These are phyloP conservation scores for Saussurea involucrata DNA, from an alignment of 129 eudicot genomes.

Conservation along the genomic window DNA sequence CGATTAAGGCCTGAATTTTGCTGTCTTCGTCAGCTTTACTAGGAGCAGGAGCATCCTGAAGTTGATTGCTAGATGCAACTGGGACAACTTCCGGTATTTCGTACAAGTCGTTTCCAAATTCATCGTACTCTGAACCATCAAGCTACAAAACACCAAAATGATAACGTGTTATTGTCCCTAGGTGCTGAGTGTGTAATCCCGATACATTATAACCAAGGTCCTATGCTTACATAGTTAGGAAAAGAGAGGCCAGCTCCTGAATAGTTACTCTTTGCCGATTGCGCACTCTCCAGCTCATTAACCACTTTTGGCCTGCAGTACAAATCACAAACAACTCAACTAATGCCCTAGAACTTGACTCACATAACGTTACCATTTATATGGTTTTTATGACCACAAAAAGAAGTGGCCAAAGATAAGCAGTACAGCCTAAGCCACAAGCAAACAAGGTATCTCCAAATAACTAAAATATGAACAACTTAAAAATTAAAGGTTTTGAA, in stretches of 20 bases:
- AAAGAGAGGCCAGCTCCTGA: conserved; percentile 55
- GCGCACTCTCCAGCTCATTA: conserved; percentile 42
- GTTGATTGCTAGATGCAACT: conserved; percentile 42
- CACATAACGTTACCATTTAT: not conserved
- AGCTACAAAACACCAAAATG: conserved; percentile 41
- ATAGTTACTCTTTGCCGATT: conserved; percentile 46
- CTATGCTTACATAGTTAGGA: conserved; percentile 49
- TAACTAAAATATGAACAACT: conserved; percentile 12
- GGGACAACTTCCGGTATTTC: conserved; percentile 69
- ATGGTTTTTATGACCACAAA: conserved; percentile 18
- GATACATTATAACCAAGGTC: not conserved
- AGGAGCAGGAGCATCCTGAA: conserved; percentile 60
- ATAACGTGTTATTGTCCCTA: not conserved
- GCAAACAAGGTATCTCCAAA: conserved; percentile 5
- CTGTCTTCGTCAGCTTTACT: conserved; percentile 89
- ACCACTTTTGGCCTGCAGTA: conserved; percentile 67
- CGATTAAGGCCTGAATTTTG: conserved; percentile 81
- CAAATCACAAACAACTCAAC: conserved; percentile 32
- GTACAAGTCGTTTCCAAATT: conserved; percentile 86
- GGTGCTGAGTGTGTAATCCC: not conserved
- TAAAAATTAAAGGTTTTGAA: conserved; percentile 44
- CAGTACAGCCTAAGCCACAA: conserved; percentile 21
- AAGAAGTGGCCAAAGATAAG: conserved; percentile 21
- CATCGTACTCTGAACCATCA: conserved; percentile 85
- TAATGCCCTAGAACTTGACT: not conserved